phyloP scores from a whole-genome alignment of 192 early-diverging fungal genomes.

The Spinellus fusiger region DNA sequence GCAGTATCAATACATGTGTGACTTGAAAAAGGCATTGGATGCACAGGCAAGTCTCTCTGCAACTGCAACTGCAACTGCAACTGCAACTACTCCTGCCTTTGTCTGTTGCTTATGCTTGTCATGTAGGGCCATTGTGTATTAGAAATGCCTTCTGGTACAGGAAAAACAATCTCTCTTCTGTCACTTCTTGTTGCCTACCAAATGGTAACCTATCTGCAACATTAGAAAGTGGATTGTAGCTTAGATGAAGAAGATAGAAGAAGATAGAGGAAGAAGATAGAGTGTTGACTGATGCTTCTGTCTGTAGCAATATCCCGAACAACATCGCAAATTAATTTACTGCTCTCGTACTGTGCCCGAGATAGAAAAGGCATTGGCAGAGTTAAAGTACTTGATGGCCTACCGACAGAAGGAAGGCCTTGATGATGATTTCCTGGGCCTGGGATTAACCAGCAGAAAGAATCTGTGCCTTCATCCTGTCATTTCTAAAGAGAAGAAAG shows the following conservation, averaged over 20 bases:
- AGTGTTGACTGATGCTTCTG: too few relatives aligned
- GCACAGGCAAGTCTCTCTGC: constrained; percentile 60
- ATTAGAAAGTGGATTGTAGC: too few relatives aligned
- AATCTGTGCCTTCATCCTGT: constrained; percentile 93
- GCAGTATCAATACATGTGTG: constrained; percentile 97
- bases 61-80: neutral
- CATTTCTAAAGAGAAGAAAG: constrained; percentile 83
- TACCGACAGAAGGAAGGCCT: constrained; percentile 69
- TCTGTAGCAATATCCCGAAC: constrained; percentile 69
- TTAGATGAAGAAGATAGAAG: neutral
- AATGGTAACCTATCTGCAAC: constrained; percentile 46
- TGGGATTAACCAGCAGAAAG: constrained; percentile 89
- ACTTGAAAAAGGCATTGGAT: constrained; percentile 90
- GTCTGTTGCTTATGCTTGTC: neutral
- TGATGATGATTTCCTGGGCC: constrained; percentile 78
- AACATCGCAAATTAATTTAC: constrained; percentile 96
- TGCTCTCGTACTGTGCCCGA: constrained; percentile 99
- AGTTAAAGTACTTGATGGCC: constrained; percentile 86
- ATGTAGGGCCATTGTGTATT: constrained; percentile 92
- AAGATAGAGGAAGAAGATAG: too few relatives aligned
- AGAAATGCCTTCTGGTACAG: constrained; percentile 99
- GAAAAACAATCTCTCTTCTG: constrained; percentile 94
- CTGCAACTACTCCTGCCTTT: neutral
- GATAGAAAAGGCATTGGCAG: constrained; percentile 97
- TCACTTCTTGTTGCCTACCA: constrained; percentile 97